These are phyloP conservation scores for Colletotrichum brevisporum DNA, from an alignment of 2,329 filamentous ascomycete genomes.

Conservation along the genomic window DNA sequence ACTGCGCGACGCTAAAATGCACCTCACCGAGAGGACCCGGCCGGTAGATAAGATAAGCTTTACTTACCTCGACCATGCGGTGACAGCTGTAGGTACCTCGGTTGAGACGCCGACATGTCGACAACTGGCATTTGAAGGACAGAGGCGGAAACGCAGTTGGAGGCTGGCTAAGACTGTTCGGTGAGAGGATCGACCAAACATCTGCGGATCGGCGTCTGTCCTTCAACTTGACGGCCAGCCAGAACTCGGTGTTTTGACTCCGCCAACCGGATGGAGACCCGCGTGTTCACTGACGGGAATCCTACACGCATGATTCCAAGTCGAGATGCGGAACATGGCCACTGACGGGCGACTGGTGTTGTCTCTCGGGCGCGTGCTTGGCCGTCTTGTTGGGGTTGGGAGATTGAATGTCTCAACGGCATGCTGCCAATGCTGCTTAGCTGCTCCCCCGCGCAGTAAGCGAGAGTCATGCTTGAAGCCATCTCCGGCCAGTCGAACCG, in stretches of 20 bases:
- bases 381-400: slow-evolving; percentile 34
- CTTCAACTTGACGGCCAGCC: not conserved
- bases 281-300: slow-evolving; percentile 6
- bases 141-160: not conserved
- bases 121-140: not conserved
- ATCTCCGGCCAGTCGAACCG: slow-evolving; percentile 5
- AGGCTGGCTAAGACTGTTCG: not conserved
- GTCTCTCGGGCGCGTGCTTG: slow-evolving; percentile 19
- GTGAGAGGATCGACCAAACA: slow-evolving; percentile 7
- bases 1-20: not conserved
- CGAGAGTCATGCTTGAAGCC: not conserved
- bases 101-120: too few relatives aligned
- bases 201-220: slow-evolving; percentile 10
- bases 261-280: not conserved
- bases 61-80: not conserved
- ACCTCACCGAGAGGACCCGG: not conserved
- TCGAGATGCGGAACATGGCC: slow-evolving; percentile 9
- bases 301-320: slow-evolving; percentile 10
- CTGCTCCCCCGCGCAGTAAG: not conserved
- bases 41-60: slow-evolving; percentile 25
- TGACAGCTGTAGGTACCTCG: not conserved
- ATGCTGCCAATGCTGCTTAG: not conserved
- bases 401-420: slow-evolving; percentile 31
- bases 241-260: not conserved
- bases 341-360: not conserved